Evolutionary conservation across 345 rosid species (phyloP).

Genomic region (Gossypium arboreum): DNA sequence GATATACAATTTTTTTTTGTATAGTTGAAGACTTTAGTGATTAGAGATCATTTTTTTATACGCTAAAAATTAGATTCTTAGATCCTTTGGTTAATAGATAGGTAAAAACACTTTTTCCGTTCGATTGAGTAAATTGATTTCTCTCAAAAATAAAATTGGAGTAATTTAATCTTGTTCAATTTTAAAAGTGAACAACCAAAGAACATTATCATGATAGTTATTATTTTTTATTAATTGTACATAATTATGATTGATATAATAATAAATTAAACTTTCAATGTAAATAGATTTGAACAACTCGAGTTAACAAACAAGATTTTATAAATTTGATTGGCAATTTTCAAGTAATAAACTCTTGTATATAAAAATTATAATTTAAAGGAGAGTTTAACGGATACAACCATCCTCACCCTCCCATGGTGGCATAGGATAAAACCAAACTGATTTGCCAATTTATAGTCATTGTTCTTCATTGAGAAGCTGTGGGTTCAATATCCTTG

Average conservation of each 20-base stretch:
- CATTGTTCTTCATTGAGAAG: constrained; percentile 30
- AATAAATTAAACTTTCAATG: no score
- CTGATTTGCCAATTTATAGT: constrained; percentile 1
- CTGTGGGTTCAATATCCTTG: constrained; percentile 75
- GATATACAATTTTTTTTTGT: constrained; percentile 28
- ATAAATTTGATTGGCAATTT: background rate
- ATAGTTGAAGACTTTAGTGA: constrained; percentile 29
- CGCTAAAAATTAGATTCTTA: background rate
- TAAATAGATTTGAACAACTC: background rate
- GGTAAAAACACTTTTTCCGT: background rate
- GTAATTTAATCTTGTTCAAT: no score
- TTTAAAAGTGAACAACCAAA: no score
- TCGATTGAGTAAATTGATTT: no score
- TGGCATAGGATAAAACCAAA: constrained; percentile 20
- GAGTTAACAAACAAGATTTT: background rate
- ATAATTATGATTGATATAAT: no score
- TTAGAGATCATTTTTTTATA: constrained; percentile 10
- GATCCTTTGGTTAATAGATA: background rate
- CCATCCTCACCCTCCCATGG: constrained; percentile 27
- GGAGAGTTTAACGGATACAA: constrained; percentile 20
- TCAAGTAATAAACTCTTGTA: constrained; percentile 18
- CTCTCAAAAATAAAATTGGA: no score
- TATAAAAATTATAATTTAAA: constrained; percentile 18
- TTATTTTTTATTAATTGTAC: no score
- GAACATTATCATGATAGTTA: no score